A percentile compares a stretch with the other conserved stretches of the same genome.
These are phyloP conservation scores for Borovskyia barvae DNA, from an alignment of 208 protist species.

Conservation along the genomic window DNA sequence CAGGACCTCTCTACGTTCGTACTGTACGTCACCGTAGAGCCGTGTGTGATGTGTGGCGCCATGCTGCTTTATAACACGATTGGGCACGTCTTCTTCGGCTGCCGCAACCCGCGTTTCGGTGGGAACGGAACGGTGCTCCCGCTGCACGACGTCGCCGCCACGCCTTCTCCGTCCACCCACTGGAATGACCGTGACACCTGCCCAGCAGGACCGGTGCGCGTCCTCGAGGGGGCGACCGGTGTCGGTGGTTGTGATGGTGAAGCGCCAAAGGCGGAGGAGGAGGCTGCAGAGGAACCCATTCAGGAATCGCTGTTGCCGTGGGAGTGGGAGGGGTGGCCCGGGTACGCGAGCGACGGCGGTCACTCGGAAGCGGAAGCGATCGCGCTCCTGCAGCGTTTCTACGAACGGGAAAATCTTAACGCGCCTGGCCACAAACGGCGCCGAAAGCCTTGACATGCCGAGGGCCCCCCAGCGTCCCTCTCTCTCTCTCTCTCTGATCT, in stretches of 20 bases:
- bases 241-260: too few relatives aligned
- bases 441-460: conserved; percentile 31
- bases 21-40: conserved; percentile 95
- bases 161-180: too few relatives aligned
- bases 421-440: conserved; percentile 72
- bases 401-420: conserved; percentile 72
- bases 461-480: neutral
- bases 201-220: too few relatives aligned
- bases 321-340: conserved; percentile 19
- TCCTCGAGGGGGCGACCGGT: too few relatives aligned
- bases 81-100: conserved; percentile 88
- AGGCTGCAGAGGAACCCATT: too few relatives aligned
- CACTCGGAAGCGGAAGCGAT: conserved; percentile 61
- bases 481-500: neutral
- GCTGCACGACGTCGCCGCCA: too few relatives aligned
- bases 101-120: conserved; percentile 93
- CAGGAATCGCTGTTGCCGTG: too few relatives aligned
- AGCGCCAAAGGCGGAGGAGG: too few relatives aligned
- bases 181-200: too few relatives aligned
- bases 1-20: conserved; percentile 49
- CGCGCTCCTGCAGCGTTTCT: conserved; percentile 77
- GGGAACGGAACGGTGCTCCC: conserved; percentile 90
- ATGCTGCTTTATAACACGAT: conserved; percentile 83
- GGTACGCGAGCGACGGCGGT: conserved; percentile 70
- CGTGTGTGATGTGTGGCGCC: conserved; percentile 95